A percentile compares a stretch with the other conserved stretches of the same genome.
These are phyloP conservation scores for Saururus chinensis DNA, from an alignment of 164 flowering plant genomes.

Conservation along the genomic window DNA sequence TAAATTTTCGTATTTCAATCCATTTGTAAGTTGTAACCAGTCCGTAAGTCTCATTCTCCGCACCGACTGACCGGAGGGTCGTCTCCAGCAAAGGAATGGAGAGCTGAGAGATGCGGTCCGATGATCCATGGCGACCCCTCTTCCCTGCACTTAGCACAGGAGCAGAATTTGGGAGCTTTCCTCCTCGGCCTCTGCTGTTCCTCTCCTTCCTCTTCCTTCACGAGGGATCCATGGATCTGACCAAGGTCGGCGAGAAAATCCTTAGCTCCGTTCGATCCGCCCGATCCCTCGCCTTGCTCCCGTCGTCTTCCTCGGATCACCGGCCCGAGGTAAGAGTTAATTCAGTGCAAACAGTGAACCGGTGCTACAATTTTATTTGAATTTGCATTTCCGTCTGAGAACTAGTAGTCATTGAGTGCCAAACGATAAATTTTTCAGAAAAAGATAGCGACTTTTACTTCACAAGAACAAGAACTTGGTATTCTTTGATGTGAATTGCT, in stretches of 20 bases:
- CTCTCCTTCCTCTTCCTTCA: conserved; percentile 51
- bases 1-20: no score
- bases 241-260: conserved; percentile 91
- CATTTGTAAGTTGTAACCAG: no score
- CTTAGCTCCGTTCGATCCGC: conserved; percentile 93
- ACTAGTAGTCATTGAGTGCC: no score
- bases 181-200: conserved; percentile 4
- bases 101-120: neutral
- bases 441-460: neutral
- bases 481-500: no score
- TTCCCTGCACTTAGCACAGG: neutral
- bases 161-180: neutral
- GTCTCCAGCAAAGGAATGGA: neutral
- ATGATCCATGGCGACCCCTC: neutral
- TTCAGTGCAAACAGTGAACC: neutral
- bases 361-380: neutral
- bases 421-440: neutral
- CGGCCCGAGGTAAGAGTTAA: conserved; percentile 72
- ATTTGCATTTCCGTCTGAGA: no score
- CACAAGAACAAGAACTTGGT: no score
- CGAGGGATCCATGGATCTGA: conserved; percentile 78
- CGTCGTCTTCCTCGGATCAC: conserved; percentile 40
- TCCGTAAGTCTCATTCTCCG: no score
- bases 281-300: conserved; percentile 75
- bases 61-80: no score